These are phyloP conservation scores for Penicillium maclennaniae DNA, from an alignment of 495 filamentous ascomycete genomes.

Conservation along the genomic window DNA sequence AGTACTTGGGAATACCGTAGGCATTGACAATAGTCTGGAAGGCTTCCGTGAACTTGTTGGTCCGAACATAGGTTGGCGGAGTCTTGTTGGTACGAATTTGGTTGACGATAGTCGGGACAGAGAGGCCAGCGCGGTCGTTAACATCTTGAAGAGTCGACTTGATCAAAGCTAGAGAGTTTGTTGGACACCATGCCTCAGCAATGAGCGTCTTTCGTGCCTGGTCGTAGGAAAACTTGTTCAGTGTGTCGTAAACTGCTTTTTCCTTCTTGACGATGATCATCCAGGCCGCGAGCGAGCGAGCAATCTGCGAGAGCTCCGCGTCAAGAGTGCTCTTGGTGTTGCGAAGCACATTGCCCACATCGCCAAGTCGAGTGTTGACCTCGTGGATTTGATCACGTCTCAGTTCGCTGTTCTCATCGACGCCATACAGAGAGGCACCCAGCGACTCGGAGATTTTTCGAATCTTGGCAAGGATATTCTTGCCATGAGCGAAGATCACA, in stretches of 20 bases:
- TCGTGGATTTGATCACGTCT: slow-evolving; percentile 93
- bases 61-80: slow-evolving; percentile 91
- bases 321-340: slow-evolving; percentile 97
- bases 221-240: slow-evolving; percentile 96
- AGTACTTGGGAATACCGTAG: slow-evolving; percentile 95
- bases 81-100: slow-evolving; percentile 95
- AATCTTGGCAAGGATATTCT: slow-evolving; percentile 97
- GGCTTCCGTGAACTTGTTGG: slow-evolving; percentile 94
- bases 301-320: slow-evolving; percentile 89
- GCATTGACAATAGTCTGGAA: slow-evolving; percentile 99
- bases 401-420: slow-evolving; percentile 94
- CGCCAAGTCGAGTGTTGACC: slow-evolving; percentile 85
- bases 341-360: slow-evolving; percentile 83
- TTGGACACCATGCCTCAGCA: slow-evolving; percentile 96
- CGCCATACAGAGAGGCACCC: slow-evolving; percentile 89
- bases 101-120: slow-evolving; percentile 95
- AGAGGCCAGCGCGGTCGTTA: slow-evolving; percentile 88
- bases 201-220: slow-evolving; percentile 92
- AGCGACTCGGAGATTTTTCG: slow-evolving; percentile 97
- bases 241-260: slow-evolving; percentile 94
- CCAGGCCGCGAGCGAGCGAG: slow-evolving; percentile 85
- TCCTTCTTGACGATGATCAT: slow-evolving; percentile 97
- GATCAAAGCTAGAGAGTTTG: slow-evolving; percentile 83
- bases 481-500: slow-evolving; percentile 98
- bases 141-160: slow-evolving; percentile 96